Evolutionary conservation across 768 basidiomycete genomes (phyloP).

Genomic region (Amanita exitialis): DNA sequence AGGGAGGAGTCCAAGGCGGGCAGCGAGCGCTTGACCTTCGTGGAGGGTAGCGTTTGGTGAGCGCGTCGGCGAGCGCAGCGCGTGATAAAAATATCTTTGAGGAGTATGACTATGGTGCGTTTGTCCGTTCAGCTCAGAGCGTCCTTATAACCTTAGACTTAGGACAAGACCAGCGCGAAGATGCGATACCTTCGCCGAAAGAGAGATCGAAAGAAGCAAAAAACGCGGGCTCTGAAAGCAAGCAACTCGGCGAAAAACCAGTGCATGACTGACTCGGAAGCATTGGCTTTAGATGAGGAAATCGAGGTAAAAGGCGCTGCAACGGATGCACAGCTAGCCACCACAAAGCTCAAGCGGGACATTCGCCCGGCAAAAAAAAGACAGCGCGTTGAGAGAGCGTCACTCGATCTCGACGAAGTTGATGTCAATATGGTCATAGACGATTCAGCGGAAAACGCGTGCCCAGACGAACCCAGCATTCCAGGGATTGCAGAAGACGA

Average conservation of each 20-base stretch:
- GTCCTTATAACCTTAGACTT: slow-evolving; percentile 1
- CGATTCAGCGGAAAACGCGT: background rate
- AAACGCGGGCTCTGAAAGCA: slow-evolving; percentile 33
- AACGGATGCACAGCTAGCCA: background rate
- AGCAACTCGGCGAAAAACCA: slow-evolving; percentile 21
- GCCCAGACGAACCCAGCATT: slow-evolving; percentile 2
- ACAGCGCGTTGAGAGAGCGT: background rate
- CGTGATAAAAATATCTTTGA: background rate
- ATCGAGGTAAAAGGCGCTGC: slow-evolving; percentile 1
- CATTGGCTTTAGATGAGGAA: slow-evolving; percentile 7
- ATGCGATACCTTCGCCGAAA: slow-evolving; percentile 66
- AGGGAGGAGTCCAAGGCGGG: too few relatives aligned
- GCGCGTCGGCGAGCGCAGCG: background rate
- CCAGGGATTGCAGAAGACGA: slow-evolving; percentile 9
- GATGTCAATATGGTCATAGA: background rate
- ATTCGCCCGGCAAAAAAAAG: background rate
- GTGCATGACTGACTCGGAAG: slow-evolving; percentile 11
- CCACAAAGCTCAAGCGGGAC: background rate
- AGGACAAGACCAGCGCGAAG: slow-evolving; percentile 66
- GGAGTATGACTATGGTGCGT: background rate
- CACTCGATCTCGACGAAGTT: background rate
- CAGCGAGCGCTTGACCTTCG: background rate
- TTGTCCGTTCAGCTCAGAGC: background rate
- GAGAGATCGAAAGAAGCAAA: slow-evolving; percentile 48
- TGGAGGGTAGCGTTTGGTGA: too few relatives aligned